phyloP scores from a whole-genome alignment of 441 rosid genomes.

The Adansonia rubrostipa region DNA sequence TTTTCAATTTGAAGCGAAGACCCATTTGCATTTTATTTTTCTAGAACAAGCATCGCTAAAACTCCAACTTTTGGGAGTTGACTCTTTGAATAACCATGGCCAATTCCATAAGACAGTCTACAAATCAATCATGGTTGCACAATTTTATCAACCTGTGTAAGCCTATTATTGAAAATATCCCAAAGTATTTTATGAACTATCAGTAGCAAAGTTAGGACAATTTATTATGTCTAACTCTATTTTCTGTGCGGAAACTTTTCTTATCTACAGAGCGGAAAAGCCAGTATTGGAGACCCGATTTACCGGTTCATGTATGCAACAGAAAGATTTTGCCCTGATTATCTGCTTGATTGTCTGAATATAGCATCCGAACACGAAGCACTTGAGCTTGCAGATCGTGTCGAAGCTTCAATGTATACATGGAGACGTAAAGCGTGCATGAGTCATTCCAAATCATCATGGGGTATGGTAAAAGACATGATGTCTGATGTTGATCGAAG shows the following conservation, averaged over 20 bases:
- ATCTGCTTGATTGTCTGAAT: constrained; percentile 57
- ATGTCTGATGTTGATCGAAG: constrained; percentile 57
- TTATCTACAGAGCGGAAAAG: constrained; percentile 52
- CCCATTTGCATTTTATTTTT: background rate
- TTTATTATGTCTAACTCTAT: constrained; percentile 13
- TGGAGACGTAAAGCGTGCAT: constrained; percentile 81
- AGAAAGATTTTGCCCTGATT: constrained; percentile 60
- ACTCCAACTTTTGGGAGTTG: background rate
- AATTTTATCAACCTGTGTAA: background rate
- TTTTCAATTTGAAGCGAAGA: background rate
- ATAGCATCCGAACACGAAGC: constrained; percentile 71
- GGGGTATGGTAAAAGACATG: constrained; percentile 67
- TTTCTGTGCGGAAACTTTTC: background rate
- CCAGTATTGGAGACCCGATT: constrained; percentile 62
- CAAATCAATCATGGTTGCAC: background rate
- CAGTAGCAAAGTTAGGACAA: background rate
- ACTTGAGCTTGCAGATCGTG: constrained; percentile 62
- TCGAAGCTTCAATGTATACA: constrained; percentile 69
- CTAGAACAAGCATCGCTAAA: background rate
- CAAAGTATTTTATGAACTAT: too few species aligned
- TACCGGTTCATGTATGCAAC: constrained; percentile 53
- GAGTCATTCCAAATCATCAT: constrained; percentile 58
- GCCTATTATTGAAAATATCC: too few species aligned
- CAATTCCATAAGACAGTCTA: background rate
- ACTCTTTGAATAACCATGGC: background rate